Percentiles rank a stretch among this genome's conserved stretches.
Evolutionary conservation across 306 rosid species (phyloP).

Genomic region (Abrus precatorius): DNA sequence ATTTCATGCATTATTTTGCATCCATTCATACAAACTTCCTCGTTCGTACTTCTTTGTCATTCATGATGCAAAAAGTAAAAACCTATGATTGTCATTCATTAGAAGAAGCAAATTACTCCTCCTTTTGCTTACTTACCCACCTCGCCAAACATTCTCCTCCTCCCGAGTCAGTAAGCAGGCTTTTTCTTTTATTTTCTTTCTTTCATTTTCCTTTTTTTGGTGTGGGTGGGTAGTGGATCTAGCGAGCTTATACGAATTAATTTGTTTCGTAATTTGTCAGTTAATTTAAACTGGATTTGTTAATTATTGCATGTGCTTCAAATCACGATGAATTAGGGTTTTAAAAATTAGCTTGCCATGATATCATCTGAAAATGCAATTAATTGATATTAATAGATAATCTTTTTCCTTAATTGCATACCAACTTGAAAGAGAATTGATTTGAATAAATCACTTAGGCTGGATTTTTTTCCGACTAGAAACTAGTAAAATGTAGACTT

Average conservation of each 20-base stretch:
- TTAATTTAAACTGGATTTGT: neutral
- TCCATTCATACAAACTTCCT: slow-evolving; percentile 11
- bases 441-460: neutral
- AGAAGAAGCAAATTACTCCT: neutral
- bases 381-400: neutral
- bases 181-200: neutral
- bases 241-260: neutral
- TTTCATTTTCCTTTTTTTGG: neutral
- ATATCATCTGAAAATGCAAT: slow-evolving; percentile 1
- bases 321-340: slow-evolving; percentile 27
- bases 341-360: neutral
- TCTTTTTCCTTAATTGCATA: neutral
- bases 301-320: slow-evolving; percentile 3
- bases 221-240: neutral
- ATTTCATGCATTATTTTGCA: slow-evolving; percentile 32
- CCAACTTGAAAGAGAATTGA: neutral
- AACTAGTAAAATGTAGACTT: neutral
- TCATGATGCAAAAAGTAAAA: neutral
- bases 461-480: neutral
- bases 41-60: slow-evolving; percentile 12
- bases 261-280: neutral
- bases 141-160: too few relatives aligned
- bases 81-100: neutral
- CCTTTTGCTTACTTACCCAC: too few relatives aligned
- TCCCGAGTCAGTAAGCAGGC: too few relatives aligned